Base-by-base conservation (phyloP, 441 rosid genomes). In the Hypseocharis bilobata region DNA sequence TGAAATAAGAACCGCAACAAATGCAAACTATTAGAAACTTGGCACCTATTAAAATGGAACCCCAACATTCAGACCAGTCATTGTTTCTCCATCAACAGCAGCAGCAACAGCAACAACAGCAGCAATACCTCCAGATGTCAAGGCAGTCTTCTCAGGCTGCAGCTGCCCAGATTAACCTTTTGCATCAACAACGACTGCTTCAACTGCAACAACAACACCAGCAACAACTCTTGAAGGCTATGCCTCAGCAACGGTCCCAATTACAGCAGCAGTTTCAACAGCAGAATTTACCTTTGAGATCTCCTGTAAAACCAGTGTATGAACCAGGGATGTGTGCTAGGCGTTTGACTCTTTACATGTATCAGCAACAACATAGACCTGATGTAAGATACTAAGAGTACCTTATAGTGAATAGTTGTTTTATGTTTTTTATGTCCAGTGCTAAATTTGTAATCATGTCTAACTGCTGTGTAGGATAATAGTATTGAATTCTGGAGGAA, bases 291-390 rank as follows among this genome's bases (percentile, higher is more conserved):
- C 78, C 96, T 59, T 63, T 82, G 69, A 84, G 97, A 78, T 77
- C 90, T 69, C 92, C 89, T 62, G 76, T 75, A 25, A 93, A 84
- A 76, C 75, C 90, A 65, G 82, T 70, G 3, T 91, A 91, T 70
- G 97, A 91, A 78, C 96, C 96, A 38, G 99, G 97, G 75, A 89
- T 78, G 85, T 89, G 97, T 70, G 96, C 97, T 34, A 89, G 93
- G 54, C 91, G 96, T 47, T 77, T 93, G 60, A 88, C 96, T 1
- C 88, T 81, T 72, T 93, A 86, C 82, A 91, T 93, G 92, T 85
- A 79, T 80, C 89, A 89, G 65, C 99, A 93, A 72, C 99, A 93
- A 70, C 96, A 80, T 69, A 91, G 99, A 72, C 99, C 99, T 36
- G 88, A 87, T 74, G 99, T 94, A 82, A n/a, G n/a, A n/a, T n/a